These are phyloP conservation scores for Vaccinium darrowii DNA, from an alignment of 148 eudicot species.

Conservation along the genomic window DNA sequence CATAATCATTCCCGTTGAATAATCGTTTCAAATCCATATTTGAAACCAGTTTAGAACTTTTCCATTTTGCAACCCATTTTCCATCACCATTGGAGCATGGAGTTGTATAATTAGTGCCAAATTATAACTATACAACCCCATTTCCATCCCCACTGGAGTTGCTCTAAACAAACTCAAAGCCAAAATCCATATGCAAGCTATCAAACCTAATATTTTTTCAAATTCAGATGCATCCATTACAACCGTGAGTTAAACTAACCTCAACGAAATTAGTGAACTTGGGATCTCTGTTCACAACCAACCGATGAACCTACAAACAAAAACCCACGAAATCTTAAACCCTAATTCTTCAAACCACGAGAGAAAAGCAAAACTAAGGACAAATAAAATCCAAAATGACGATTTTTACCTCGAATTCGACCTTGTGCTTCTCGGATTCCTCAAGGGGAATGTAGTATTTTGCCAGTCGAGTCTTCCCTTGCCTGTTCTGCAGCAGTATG, in stretches of 20 bases:
- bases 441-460: constrained; percentile 64
- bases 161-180: too few species aligned
- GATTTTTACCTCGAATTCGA: constrained; percentile 52
- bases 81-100: too few species aligned
- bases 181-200: too few species aligned
- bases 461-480: constrained; percentile 60
- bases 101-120: too few species aligned
- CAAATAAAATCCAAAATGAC: background rate
- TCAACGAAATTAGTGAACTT: constrained; percentile 98
- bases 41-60: too few species aligned
- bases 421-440: constrained; percentile 67
- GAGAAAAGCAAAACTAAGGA: background rate
- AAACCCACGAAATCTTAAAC: constrained; percentile 3
- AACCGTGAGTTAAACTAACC: constrained; percentile 34
- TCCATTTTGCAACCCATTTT: too few species aligned
- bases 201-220: too few species aligned
- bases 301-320: constrained; percentile 77
- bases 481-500: constrained; percentile 58
- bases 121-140: too few species aligned
- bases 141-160: too few species aligned
- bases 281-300: constrained; percentile 97
- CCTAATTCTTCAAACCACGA: background rate
- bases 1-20: background rate
- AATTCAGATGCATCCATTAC: too few species aligned
- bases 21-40: too few species aligned